These are phyloP conservation scores for Diplodia sapinea DNA, from an alignment of 2,329 filamentous ascomycete species.

Conservation along the genomic window DNA sequence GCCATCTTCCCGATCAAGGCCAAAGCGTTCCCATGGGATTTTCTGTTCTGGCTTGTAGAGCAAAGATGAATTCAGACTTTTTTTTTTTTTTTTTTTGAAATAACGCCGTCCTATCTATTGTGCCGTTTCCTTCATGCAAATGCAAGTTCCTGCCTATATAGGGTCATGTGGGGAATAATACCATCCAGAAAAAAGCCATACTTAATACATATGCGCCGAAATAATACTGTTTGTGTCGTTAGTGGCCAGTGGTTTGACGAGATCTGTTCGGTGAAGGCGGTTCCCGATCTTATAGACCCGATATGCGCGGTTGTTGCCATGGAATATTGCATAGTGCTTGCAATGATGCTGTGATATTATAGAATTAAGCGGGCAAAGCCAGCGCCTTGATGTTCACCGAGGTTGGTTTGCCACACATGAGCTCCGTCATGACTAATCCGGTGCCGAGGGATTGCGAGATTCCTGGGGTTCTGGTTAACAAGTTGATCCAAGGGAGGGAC, in stretches of 20 bases:
- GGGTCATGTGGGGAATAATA: neutral
- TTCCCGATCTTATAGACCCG: neutral
- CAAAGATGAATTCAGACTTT: neutral
- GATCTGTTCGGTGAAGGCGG: neutral
- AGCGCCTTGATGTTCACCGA: slow-evolving; percentile 66
- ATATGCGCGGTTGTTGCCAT: neutral
- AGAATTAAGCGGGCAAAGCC: slow-evolving; percentile 39
- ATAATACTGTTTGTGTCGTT: neutral
- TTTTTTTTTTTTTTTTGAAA: slow-evolving; percentile 17
- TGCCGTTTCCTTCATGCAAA: slow-evolving; percentile 15
- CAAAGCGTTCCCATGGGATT: neutral
- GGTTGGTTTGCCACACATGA: slow-evolving; percentile 64
- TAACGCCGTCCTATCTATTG: slow-evolving; percentile 26
- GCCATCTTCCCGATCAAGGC: too few relatives aligned
- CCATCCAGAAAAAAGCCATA: slow-evolving; percentile 15
- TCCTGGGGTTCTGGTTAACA: slow-evolving; percentile 22
- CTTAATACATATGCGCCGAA: slow-evolving; percentile 24
- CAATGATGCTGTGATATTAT: neutral
- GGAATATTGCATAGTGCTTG: neutral
- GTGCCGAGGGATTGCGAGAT: slow-evolving; percentile 64
- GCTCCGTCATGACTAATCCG: slow-evolving; percentile 72
- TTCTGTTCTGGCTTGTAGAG: neutral
- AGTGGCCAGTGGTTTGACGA: neutral
- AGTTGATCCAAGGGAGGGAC: neutral
- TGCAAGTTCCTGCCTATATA: slow-evolving; percentile 11